Percentiles rank a stretch among this genome's conserved stretches.
These are phyloP conservation scores for Halteria grandinella DNA, from an alignment of 73 alveolate genomes.

Conservation along the genomic window DNA sequence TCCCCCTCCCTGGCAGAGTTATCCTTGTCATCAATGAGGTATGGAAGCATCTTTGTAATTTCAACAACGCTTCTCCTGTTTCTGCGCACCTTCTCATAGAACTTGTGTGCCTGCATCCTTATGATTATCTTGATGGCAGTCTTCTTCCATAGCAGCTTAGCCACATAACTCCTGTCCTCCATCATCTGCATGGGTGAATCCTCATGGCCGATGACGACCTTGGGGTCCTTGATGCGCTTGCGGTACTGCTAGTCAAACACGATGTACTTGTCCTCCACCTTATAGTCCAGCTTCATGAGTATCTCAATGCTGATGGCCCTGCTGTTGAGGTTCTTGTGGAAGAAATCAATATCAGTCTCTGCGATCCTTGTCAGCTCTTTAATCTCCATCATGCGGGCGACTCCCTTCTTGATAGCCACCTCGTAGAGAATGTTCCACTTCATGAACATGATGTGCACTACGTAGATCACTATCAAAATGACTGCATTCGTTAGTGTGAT, in stretches of 20 bases:
- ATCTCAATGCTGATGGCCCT: conserved; percentile 32
- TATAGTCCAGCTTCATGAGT: conserved; percentile 7
- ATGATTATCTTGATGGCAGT: conserved; percentile 32
- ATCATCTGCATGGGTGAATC: too few relatives aligned
- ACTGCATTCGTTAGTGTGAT: conserved; percentile 49
- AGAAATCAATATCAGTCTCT: conserved; percentile 29
- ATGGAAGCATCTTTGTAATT: conserved; percentile 39
- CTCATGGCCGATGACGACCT: too few relatives aligned
- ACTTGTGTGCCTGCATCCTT: conserved; percentile 58
- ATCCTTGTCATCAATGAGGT: too few relatives aligned
- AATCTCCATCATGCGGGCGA: conserved; percentile 50
- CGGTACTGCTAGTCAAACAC: too few relatives aligned
- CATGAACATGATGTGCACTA: conserved; percentile 65
- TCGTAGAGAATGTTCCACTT: conserved; percentile 58
- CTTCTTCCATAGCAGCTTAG: too few relatives aligned
- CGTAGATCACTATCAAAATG: conserved; percentile 48
- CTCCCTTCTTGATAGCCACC: conserved; percentile 64
- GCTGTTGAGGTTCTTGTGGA: conserved; percentile 39
- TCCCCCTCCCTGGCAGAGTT: too few relatives aligned
- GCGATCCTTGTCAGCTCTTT: conserved; percentile 37
- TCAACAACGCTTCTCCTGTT: conserved; percentile 75
- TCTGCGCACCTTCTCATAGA: conserved; percentile 38
- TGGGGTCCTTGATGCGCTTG: too few relatives aligned
- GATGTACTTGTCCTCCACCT: conserved; percentile 31
- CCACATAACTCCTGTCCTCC: too few relatives aligned